Conservation (phyloP, 352 stramenopile species). For the Phytopythium sindhum region DNA sequence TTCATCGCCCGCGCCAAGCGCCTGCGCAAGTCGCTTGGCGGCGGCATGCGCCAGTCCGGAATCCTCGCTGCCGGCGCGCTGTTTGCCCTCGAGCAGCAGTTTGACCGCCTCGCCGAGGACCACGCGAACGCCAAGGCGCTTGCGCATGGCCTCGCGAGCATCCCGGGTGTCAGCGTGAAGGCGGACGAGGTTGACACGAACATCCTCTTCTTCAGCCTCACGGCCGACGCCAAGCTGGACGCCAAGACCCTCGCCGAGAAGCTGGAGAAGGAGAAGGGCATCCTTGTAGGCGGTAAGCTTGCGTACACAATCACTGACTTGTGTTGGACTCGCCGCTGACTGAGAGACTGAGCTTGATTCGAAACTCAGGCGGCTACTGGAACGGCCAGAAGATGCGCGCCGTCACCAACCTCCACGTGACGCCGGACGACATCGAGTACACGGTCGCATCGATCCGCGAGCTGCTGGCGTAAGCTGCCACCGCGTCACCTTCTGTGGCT, state of each 20-base stretch:
- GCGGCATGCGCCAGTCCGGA: constrained; percentile 96
- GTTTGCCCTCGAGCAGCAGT: constrained; percentile 88
- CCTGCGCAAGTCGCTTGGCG: constrained; percentile 95
- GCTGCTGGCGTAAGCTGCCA: constrained; percentile 35
- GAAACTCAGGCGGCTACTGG: constrained; percentile 42
- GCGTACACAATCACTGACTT: background rate
- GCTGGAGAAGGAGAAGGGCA: constrained; percentile 61
- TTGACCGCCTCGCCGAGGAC: constrained; percentile 77
- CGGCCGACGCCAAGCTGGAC: constrained; percentile 54
- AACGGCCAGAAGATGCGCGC: constrained; percentile 57
- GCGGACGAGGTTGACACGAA: constrained; percentile 80
- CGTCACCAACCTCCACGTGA: constrained; percentile 78
- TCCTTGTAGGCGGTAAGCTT: constrained; percentile 47
- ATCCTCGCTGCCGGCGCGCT: constrained; percentile 92
- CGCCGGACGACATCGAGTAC: constrained; percentile 59
- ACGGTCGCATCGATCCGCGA: constrained; percentile 47
- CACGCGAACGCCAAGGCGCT: constrained; percentile 77
- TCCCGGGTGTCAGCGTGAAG: constrained; percentile 69
- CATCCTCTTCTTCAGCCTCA: constrained; percentile 82
- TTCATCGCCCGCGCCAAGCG: constrained; percentile 90
- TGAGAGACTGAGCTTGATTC: background rate
- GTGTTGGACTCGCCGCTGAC: background rate
- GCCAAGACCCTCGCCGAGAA: constrained; percentile 44
- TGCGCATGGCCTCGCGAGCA: constrained; percentile 51
- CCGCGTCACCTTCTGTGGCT: background rate